Conservation (phyloP, 1,284 basidiomycete genomes). For the Leucoagaricus sp. region DNA sequence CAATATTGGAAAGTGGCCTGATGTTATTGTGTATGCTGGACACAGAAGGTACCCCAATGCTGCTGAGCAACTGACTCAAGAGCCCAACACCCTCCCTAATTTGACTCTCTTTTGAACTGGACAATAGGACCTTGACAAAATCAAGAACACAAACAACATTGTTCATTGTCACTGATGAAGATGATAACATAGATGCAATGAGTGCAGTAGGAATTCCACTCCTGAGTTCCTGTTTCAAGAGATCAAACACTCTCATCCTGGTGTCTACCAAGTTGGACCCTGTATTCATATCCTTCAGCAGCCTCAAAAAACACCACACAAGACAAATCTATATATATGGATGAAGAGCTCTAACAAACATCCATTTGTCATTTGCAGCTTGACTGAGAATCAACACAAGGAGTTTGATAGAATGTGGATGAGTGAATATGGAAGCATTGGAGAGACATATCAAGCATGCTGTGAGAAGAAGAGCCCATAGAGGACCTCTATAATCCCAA, state of each 20-base stretch:
- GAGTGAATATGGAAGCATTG: constrained; percentile 44
- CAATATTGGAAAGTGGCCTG: constrained; percentile 19
- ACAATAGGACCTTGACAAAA: constrained; percentile 22
- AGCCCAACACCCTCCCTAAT: constrained; percentile 40
- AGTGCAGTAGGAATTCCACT: constrained; percentile 42
- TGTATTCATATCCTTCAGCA: too few relatives aligned
- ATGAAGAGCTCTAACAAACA: constrained; percentile 37
- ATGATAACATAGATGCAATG: constrained; percentile 36
- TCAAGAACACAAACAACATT: constrained; percentile 30
- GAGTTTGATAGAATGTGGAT: constrained; percentile 40
- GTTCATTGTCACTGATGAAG: constrained; percentile 25
- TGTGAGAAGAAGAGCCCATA: constrained; percentile 40
- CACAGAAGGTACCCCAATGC: constrained; percentile 25
- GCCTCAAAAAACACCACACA: constrained; percentile 52
- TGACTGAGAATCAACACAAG: constrained; percentile 36
- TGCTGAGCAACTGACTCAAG: constrained; percentile 38
- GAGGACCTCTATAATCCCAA: constrained; percentile 32
- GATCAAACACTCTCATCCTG: constrained; percentile 36
- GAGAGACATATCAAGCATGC: constrained; percentile 51
- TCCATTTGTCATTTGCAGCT: constrained; percentile 32
- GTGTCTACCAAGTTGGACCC: constrained; percentile 16
- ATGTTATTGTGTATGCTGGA: constrained; percentile 15
- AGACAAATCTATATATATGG: constrained; percentile 53
- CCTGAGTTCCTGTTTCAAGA: constrained; percentile 46
- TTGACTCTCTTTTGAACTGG: constrained; percentile 19